phyloP scores from a whole-genome alignment of 2,329 filamentous ascomycete genomes.

The Juglanconis oblonga region DNA sequence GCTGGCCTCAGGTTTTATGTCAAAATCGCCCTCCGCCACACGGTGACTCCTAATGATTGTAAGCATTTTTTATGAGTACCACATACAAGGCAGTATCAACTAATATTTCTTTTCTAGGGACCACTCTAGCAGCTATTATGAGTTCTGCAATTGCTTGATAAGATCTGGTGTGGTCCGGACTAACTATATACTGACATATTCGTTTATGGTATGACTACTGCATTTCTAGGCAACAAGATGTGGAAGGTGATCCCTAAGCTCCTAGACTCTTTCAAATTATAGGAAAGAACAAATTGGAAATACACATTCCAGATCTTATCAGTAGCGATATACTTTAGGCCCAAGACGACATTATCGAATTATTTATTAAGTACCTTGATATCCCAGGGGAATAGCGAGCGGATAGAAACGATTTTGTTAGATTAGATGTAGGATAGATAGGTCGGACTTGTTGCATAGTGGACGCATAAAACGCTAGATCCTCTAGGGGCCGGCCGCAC shows the following conservation, averaged over 20 bases:
- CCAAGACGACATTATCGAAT: constrained; percentile 1
- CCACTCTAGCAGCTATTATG: not conserved
- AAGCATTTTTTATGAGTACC: not conserved
- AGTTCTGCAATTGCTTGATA: not conserved
- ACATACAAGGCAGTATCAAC: not conserved
- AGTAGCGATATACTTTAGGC: constrained; percentile 1
- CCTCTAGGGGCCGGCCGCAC: too few relatives aligned
- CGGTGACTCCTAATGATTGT: not conserved
- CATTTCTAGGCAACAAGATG: not conserved
- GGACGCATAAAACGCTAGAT: too few relatives aligned
- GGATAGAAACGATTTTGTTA: not conserved
- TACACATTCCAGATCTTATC: constrained; percentile 3
- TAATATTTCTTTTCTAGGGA: not conserved
- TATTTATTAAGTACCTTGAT: not conserved
- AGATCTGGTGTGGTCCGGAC: not conserved
- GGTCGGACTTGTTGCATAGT: too few relatives aligned
- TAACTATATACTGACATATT: not conserved
- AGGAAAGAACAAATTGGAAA: constrained; percentile 3
- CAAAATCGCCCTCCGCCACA: not conserved
- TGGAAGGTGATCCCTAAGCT: not conserved
- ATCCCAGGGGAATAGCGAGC: not conserved
- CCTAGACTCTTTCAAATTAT: not conserved
- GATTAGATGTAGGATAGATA: too few relatives aligned
- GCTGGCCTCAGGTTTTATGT: not conserved
- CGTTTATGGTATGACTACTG: not conserved